These are phyloP conservation scores for Selenicereus undatus DNA, from an alignment of 148 eudicot species.

Conservation along the genomic window DNA sequence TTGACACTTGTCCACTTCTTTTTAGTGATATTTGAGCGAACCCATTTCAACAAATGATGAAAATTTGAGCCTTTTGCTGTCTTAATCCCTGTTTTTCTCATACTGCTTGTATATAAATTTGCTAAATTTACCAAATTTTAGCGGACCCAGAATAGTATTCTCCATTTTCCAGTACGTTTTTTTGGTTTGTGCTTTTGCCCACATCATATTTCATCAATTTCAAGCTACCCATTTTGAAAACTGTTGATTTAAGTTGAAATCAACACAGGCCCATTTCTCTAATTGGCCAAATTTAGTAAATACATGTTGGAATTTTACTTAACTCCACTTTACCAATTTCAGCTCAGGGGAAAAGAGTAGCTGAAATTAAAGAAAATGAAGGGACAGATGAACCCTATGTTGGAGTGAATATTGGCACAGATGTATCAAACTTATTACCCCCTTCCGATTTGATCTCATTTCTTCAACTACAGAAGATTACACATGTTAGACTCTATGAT, in stretches of 20 bases:
- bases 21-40: constrained; percentile 12
- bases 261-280: background rate
- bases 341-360: constrained; percentile 30
- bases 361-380: constrained; percentile 48
- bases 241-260: background rate
- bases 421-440: constrained; percentile 53
- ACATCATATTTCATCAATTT: background rate
- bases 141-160: background rate
- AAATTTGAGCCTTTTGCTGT: constrained; percentile 5
- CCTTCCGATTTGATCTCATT: constrained; percentile 60
- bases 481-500: constrained; percentile 72
- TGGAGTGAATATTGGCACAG: constrained; percentile 81
- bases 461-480: constrained; percentile 65
- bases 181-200: background rate
- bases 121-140: background rate
- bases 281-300: constrained; percentile 4
- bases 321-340: constrained; percentile 20
- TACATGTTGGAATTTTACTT: constrained; percentile 11
- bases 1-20: constrained; percentile 21
- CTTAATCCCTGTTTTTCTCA: background rate
- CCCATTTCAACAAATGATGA: constrained; percentile 13
- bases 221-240: background rate
- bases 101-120: background rate
- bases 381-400: constrained; percentile 55
- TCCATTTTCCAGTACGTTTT: background rate